A percentile compares a stretch with the other conserved stretches of the same genome.
Evolutionary conservation across 805 yeast species (phyloP).

Genomic region (Zygotorulaspora florentina): DNA sequence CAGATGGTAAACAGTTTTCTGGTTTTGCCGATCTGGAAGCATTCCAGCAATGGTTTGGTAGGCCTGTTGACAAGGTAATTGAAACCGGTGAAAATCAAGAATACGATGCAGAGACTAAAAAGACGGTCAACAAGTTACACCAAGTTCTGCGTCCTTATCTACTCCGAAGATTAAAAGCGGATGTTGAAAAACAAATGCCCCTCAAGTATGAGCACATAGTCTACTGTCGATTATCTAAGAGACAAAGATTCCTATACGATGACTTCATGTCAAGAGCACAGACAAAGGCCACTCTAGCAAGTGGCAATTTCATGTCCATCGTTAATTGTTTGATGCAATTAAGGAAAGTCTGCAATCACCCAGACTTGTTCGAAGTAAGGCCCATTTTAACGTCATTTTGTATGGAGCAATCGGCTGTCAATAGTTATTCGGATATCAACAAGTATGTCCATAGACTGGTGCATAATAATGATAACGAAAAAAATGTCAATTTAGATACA

Average conservation of each 20-base stretch:
- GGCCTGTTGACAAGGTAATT: slow-evolving; percentile 88
- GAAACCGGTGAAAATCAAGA: slow-evolving; percentile 54
- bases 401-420: slow-evolving; percentile 57
- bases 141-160: slow-evolving; percentile 91
- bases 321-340: slow-evolving; percentile 97
- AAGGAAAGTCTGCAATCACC: slow-evolving; percentile 94
- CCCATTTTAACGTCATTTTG: slow-evolving; percentile 91
- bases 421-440: slow-evolving; percentile 44
- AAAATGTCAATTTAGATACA: slow-evolving; percentile 45
- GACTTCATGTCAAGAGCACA: slow-evolving; percentile 97
- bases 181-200: slow-evolving; percentile 99
- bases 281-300: slow-evolving; percentile 86
- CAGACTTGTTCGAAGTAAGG: slow-evolving; percentile 91
- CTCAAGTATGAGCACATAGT: slow-evolving; percentile 94
- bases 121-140: slow-evolving; percentile 84
- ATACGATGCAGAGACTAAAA: slow-evolving; percentile 71
- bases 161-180: slow-evolving; percentile 85
- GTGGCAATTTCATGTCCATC: slow-evolving; percentile 91
- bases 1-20: slow-evolving; percentile 41
- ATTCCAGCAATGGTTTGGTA: slow-evolving; percentile 98
- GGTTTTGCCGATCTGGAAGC: slow-evolving; percentile 96
- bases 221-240: slow-evolving; percentile 84
- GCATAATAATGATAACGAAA: slow-evolving; percentile 2
- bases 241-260: slow-evolving; percentile 89
- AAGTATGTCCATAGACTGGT: slow-evolving; percentile 35